Base-by-base conservation (phyloP, 352 stramenopile species). In the Globisporangium spinosum region DNA sequence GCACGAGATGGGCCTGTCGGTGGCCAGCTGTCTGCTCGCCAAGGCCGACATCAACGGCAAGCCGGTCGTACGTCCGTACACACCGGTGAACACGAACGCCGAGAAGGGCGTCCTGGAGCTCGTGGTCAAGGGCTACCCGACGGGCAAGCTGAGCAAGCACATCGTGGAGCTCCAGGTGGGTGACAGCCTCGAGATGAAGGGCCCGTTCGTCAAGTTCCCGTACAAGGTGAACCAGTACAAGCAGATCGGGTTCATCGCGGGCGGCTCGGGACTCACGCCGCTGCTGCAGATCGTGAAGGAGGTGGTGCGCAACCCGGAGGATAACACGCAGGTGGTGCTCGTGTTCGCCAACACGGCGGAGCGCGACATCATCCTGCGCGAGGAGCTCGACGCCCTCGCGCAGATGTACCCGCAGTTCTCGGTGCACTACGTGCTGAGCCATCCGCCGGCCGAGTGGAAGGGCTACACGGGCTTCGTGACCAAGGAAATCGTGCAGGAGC, bases 151-250 rank as follows among this genome's bases (percentile, higher is more conserved):
- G 59, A 96, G 86, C 69, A 91, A 91, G 71, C 85, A 97, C 78
- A 89, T 98, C 15, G 78, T 90, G 62, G 67, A 80, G 45, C 79
- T 98, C n/a, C 83, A 97, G 63, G 76, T 82, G 25, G 93, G 93
- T 10, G 93, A 97, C 70, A 66, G 71, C 57, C 77, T 98, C 10
- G 87, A 97, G 65, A 93, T 98, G 81, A 97, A 97, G 74, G 93
- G 93, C 0, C 93, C 91, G 6, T 92, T 96, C 56, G 32, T 71
- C 38, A 97, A 97, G 77, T 87, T 97, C 61, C 73, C 69, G 29
- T 97, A 97, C 82, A 77, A 73, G 70, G 67, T 89, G 57, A 97
- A 97, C 79, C 76, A 77, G 74, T 95, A 95, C 75, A 97, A 96
- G 74, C 80, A 91, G 68, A 87, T 98, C 62, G 89, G 89, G 3